Evolutionary conservation across 139 green algal species (phyloP), one percentile per base, ranked within the genome.

Genomic region (Eudorina sp.): DNA sequence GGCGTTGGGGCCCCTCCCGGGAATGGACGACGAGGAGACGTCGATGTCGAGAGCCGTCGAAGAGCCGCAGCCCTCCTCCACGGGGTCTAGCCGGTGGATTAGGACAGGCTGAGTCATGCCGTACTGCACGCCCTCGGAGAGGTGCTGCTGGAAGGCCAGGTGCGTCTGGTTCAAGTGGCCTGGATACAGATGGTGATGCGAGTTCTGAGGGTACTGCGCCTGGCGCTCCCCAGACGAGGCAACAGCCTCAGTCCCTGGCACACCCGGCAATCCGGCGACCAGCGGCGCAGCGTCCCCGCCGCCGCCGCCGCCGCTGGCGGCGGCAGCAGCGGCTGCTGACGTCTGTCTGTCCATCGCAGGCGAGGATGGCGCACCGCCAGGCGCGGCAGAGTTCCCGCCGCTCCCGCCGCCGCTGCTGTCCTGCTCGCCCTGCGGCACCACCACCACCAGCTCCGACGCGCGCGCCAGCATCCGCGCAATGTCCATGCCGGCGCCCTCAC

Each of bases 31-130:
- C 5, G 51, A 53, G 51, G n/a, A 41, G 18, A 25, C 76, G 36
- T 36, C 51, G 5, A 25, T 51, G 19, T 46, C 46, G 51, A 68
- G 3, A 18, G 46, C 74, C 13, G 74, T 41, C 14, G 76, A 83
- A 31, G 76, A 83, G 18, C 51, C 48, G 16, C 48, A 34, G 76
- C 76, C 31, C 76, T 83, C 76, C 31, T 83, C 76, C 34, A 83
- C 76, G 8, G 76, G 76, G 19, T 69, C 76, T 31, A 83, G 51
- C 25, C 73, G 73, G 7, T 43, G 21, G 3, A 62, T 29, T 8
- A 19, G 45, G 3, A 62, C 23, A 21, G 27, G 45, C 13, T 11
- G 73, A 43, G 19, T 81, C 16, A 48, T 18, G 23, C 45, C 31
- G 31, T 34, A 48, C 11, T 25, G 45, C 45, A 34, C 16, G 34